Evolutionary conservation across 768 basidiomycete genomes (phyloP).

Genomic region (Zangia roseola): DNA sequence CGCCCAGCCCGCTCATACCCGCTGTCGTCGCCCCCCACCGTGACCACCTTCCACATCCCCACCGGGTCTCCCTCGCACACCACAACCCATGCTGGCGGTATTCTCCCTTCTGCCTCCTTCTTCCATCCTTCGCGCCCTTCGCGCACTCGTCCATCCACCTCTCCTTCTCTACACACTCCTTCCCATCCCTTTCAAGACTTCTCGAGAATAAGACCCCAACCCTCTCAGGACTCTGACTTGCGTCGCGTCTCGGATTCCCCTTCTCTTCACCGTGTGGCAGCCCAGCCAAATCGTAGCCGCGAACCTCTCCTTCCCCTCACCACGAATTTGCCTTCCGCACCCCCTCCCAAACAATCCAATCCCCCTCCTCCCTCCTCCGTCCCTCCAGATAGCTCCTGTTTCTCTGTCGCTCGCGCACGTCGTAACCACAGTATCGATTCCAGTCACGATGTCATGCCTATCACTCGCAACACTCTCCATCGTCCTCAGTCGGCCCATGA

Average conservation of each 20-base stretch:
- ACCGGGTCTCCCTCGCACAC: no score
- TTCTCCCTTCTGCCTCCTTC: constrained; percentile 77
- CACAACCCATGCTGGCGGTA: constrained; percentile 69
- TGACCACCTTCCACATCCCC: constrained; percentile 26
- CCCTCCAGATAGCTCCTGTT: constrained; percentile 6
- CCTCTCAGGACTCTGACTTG: constrained; percentile 42
- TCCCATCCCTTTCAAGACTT: constrained; percentile 32
- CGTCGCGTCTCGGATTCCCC: constrained; percentile 24
- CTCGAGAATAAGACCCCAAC: constrained; percentile 36
- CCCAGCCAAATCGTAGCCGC: constrained; percentile 60
- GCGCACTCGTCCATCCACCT: constrained; percentile 42
- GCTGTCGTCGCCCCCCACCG: constrained; percentile 27
- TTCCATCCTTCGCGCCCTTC: constrained; percentile 68
- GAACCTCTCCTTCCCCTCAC: constrained; percentile 67
- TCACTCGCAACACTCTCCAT: neutral
- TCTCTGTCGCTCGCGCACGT: constrained; percentile 58
- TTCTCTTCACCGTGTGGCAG: constrained; percentile 31
- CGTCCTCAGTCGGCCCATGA: constrained; percentile 15
- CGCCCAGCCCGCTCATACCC: constrained; percentile 17
- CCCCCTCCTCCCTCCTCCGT: neutral
- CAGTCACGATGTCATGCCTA: constrained; percentile 31
- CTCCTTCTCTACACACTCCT: constrained; percentile 31
- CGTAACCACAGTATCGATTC: constrained; percentile 55
- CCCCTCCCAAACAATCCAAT: neutral
- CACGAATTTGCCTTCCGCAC: neutral